Percentiles rank a stretch among this genome's conserved stretches.
phyloP scores from a whole-genome alignment of 2,329 filamentous ascomycete genomes.

The Hymenoscyphus albidus region DNA sequence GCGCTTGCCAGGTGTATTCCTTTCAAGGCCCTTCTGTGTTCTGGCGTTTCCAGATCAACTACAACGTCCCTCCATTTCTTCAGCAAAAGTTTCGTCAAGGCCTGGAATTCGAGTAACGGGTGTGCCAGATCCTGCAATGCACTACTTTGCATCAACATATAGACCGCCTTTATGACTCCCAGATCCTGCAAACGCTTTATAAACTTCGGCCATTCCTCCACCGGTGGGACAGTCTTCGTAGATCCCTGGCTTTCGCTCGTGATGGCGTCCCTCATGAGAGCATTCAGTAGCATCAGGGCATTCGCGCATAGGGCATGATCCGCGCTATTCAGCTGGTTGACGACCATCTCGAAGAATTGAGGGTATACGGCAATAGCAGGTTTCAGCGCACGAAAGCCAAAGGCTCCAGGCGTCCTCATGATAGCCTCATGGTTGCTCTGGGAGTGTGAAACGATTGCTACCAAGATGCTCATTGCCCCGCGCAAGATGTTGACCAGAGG shows the following conservation, averaged over 20 bases:
- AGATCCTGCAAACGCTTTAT: slow-evolving; percentile 91
- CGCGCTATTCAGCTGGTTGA: slow-evolving; percentile 85
- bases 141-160: slow-evolving; percentile 89
- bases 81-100: slow-evolving; percentile 80
- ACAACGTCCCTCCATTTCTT: slow-evolving; percentile 82
- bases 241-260: slow-evolving; percentile 51
- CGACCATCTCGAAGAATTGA: slow-evolving; percentile 90
- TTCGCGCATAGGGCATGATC: slow-evolving; percentile 96
- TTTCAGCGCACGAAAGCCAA: slow-evolving; percentile 87
- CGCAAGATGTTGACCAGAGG: slow-evolving; percentile 95
- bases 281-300: slow-evolving; percentile 91
- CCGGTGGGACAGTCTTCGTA: slow-evolving; percentile 37
- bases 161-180: slow-evolving; percentile 88
- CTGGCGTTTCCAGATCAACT: slow-evolving; percentile 80
- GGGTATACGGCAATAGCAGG: slow-evolving; percentile 88
- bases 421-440: slow-evolving; percentile 48
- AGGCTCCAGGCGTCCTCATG: slow-evolving; percentile 55
- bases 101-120: slow-evolving; percentile 89
- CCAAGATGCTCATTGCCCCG: slow-evolving; percentile 94
- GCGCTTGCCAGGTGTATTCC: slow-evolving; percentile 79
- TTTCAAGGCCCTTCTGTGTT: slow-evolving; percentile 76
- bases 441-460: slow-evolving; percentile 86
- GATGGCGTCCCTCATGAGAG: slow-evolving; percentile 87
- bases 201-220: slow-evolving; percentile 88
- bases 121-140: slow-evolving; percentile 86